Conservation (phyloP, 75 land plant genomes). For the Cryptomeria japonica region DNA sequence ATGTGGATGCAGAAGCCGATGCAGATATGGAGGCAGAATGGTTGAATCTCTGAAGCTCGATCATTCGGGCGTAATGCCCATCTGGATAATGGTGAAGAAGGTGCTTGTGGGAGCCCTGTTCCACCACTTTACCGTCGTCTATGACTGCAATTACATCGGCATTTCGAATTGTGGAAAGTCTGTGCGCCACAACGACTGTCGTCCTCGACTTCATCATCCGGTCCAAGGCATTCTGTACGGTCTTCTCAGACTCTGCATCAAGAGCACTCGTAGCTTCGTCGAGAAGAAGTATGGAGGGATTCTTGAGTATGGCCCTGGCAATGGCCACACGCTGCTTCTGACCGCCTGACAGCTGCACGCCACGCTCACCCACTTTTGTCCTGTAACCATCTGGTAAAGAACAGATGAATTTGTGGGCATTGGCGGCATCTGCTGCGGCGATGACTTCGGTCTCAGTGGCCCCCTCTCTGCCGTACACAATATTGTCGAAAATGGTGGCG, state of each 20-base stretch:
- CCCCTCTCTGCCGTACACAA: slow-evolving; percentile 69
- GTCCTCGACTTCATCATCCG: slow-evolving; percentile 66
- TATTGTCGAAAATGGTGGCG: slow-evolving; percentile 77
- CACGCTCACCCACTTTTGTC: slow-evolving; percentile 82
- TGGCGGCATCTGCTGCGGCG: slow-evolving; percentile 77
- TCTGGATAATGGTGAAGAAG: slow-evolving; percentile 62
- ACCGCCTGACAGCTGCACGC: slow-evolving; percentile 88
- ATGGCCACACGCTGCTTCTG: slow-evolving; percentile 88
- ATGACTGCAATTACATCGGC: slow-evolving; percentile 77
- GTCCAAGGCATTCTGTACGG: slow-evolving; percentile 85
- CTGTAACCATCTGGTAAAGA: slow-evolving; percentile 77
- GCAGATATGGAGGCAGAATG: not conserved
- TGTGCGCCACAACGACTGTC: slow-evolving; percentile 79
- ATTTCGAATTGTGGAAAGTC: slow-evolving; percentile 71
- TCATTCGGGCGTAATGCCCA: slow-evolving; percentile 76
- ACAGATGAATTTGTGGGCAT: slow-evolving; percentile 84
- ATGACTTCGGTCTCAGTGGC: slow-evolving; percentile 77
- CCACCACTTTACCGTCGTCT: slow-evolving; percentile 82
- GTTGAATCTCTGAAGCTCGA: slow-evolving; percentile 53
- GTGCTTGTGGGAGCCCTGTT: slow-evolving; percentile 80
- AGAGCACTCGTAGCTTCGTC: slow-evolving; percentile 94
- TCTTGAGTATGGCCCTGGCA: slow-evolving; percentile 77
- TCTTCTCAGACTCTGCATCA: slow-evolving; percentile 83
- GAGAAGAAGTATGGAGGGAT: slow-evolving; percentile 73
- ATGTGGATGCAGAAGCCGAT: not conserved